Evolutionary conservation across 2,329 filamentous ascomycete genomes (phyloP).

Genomic region (Claviceps quebecensis): DNA sequence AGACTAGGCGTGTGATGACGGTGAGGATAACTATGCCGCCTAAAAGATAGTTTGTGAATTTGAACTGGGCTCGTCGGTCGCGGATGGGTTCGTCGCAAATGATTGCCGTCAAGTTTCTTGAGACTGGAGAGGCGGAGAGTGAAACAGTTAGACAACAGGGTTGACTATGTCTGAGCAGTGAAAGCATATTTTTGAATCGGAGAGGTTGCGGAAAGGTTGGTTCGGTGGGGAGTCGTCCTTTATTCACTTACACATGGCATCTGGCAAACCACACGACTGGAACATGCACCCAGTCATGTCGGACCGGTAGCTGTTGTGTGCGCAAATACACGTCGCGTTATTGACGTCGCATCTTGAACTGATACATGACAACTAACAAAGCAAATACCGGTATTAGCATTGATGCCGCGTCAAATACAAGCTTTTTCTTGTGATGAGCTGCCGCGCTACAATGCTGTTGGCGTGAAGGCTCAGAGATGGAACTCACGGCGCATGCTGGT

Average conservation of each 20-base stretch:
- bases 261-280: slow-evolving; percentile 6
- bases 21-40: slow-evolving; percentile 20
- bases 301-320: slow-evolving; percentile 5
- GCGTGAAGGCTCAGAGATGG: neutral
- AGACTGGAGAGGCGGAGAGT: neutral
- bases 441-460: no score
- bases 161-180: no score
- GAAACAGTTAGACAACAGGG: no score
- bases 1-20: slow-evolving; percentile 19
- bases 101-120: slow-evolving; percentile 10
- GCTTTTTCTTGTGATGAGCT: neutral
- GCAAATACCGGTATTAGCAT: neutral
- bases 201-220: neutral
- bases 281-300: slow-evolving; percentile 12
- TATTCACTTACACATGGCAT: slow-evolving; percentile 2
- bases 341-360: slow-evolving; percentile 4
- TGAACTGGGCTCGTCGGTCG: slow-evolving; percentile 16
- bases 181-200: no score
- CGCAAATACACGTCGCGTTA: slow-evolving; percentile 8
- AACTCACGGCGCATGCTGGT: slow-evolving; percentile 1
- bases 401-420: no score
- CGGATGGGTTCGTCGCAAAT: slow-evolving; percentile 9
- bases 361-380: slow-evolving; percentile 10
- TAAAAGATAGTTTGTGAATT: slow-evolving; percentile 16
- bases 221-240: neutral